Evolutionary conservation across 2,329 filamentous ascomycete genomes (phyloP), one percentile per base, ranked within the genome.

Genomic region (Neonectria hederae): DNA sequence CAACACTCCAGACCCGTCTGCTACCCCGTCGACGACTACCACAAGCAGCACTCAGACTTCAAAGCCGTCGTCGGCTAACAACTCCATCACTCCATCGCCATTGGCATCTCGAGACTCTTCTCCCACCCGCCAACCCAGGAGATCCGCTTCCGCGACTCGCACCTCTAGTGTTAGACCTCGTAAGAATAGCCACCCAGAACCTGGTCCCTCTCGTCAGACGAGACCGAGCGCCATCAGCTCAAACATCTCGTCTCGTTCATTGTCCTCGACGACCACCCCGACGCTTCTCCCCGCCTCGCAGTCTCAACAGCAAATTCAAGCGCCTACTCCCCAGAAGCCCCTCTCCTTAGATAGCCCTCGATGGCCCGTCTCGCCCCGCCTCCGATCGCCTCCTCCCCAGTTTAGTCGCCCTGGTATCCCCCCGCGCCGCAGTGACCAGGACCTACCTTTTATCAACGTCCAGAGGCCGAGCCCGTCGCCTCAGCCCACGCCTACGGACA

Each of bases 361-460:
- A 78, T 95, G 92, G 92, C 91, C 92, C 26, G 81, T 91, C 65
- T 94, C 92, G 51, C 92, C 92, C 49, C 87, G 92, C 66, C 77
- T 96, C 68, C 91, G 90, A 76, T 94, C 92, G 8, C 92, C 92
- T 59, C 91, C 92, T 21, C 91, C 92, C 57, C 74, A 72, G 51
- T 61, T 82, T 60, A 83, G 80, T 74, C 84, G 81, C 65, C 81
- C 80, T 68, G 83, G 80, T 54, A 79, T 78, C 69, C 81, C 77
- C 58, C 79, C 78, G 43, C 82, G 82, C 66, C 84, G 79, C 71
- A 80, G 72, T 69, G 87, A 87, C 28, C 81, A 77, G 67, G 86
- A 88, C 54, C 65, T 82, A 17, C 84, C 86, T 4, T 70, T 78
- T 30, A 85, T 88, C 72, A 87, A 79, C 79, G 80, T 87, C 28